These are phyloP conservation scores for Sphagnurus paluster DNA, from an alignment of 1,284 basidiomycete genomes.

Conservation along the genomic window DNA sequence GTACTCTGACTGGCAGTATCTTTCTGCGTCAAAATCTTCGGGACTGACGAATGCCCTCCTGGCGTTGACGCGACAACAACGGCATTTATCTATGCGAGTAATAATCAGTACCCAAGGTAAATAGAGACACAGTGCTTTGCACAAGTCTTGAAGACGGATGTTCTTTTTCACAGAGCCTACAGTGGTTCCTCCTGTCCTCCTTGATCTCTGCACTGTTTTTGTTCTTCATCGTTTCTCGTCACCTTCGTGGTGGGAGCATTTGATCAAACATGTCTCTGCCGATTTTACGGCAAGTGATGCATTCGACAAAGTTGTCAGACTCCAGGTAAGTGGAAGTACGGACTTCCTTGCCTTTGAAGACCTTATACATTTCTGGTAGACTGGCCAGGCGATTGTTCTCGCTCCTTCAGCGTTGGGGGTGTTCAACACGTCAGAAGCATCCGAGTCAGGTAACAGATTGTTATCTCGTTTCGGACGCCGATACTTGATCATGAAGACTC, in stretches of 20 bases:
- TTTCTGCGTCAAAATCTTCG: constrained; percentile 47
- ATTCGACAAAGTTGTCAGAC: constrained; percentile 64
- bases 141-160: too few species aligned
- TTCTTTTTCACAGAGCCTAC: constrained; percentile 58
- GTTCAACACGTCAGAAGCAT: constrained; percentile 21
- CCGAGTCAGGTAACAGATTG: constrained; percentile 3
- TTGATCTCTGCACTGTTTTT: constrained; percentile 66
- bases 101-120: constrained; percentile 73
- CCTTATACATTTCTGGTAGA: constrained; percentile 35
- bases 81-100: constrained; percentile 70
- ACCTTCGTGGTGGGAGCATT: constrained; percentile 70
- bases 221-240: constrained; percentile 75
- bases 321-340: constrained; percentile 47
- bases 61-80: constrained; percentile 64
- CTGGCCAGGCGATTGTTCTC: constrained; percentile 64
- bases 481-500: constrained; percentile 57
- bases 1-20: constrained; percentile 46
- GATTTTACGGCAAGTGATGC: constrained; percentile 56
- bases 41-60: constrained; percentile 60
- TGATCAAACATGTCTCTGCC: constrained; percentile 65
- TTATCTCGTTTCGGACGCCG: constrained; percentile 50
- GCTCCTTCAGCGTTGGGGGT: constrained; percentile 59
- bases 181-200: constrained; percentile 62
- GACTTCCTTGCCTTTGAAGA: not conserved
- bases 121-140: too few species aligned